phyloP scores from a whole-genome alignment of 495 filamentous ascomycete genomes.

The Podospora pseudoanserina region DNA sequence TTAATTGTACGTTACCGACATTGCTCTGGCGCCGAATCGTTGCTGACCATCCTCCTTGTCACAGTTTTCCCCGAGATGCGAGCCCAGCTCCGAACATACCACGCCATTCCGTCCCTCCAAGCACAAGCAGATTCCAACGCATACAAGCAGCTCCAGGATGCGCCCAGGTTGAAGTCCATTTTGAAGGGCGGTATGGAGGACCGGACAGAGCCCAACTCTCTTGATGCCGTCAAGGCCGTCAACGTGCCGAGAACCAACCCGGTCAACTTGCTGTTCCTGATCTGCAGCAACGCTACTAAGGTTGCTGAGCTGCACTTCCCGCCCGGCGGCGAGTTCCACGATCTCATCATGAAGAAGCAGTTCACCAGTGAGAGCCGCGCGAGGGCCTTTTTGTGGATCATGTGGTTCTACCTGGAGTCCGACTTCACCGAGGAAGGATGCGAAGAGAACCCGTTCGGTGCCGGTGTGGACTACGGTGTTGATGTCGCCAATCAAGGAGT shows the following conservation, averaged over 20 bases:
- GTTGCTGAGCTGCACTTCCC: conserved; percentile 92
- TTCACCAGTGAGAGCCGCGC: conserved; percentile 81
- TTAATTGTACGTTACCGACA: conserved; percentile 71
- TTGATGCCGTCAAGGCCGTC: conserved; percentile 72
- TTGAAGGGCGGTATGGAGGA: conserved; percentile 96
- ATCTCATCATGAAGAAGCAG: conserved; percentile 86
- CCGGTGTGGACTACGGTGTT: conserved; percentile 61
- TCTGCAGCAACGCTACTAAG: conserved; percentile 85
- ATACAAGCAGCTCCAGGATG: conserved; percentile 97
- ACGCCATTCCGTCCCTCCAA: conserved; percentile 94
- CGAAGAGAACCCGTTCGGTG: conserved; percentile 83
- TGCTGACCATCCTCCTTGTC: conserved; percentile 3
- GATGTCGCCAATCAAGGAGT: conserved; percentile 72
- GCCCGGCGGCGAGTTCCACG: conserved; percentile 83
- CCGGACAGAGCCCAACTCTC: conserved; percentile 74
- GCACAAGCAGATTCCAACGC: conserved; percentile 91
- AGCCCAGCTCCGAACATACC: conserved; percentile 94
- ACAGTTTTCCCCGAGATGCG: conserved; percentile 99
- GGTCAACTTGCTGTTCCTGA: conserved; percentile 93
- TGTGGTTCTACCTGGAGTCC: conserved; percentile 99
- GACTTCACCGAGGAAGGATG: conserved; percentile 83
- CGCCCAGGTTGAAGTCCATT: conserved; percentile 92
- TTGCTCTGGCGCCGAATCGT: neutral
- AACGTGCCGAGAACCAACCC: conserved; percentile 84
- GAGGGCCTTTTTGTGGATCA: conserved; percentile 89